Evolutionary conservation across 2,329 filamentous ascomycete species (phyloP).

Genomic region (Colletotrichum sp.): DNA sequence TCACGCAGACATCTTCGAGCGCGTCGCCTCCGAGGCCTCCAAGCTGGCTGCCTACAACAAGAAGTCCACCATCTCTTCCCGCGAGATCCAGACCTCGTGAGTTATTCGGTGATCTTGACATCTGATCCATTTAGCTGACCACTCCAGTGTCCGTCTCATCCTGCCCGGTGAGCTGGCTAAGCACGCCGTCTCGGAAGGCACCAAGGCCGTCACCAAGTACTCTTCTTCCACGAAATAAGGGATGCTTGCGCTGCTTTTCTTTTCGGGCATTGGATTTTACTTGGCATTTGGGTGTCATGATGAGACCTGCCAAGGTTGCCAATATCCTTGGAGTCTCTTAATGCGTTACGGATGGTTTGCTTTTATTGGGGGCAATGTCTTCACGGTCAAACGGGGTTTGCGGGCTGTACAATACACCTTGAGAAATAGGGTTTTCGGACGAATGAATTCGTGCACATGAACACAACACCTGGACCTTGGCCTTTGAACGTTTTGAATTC

Average conservation of each 20-base stretch:
- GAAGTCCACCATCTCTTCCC: constrained; percentile 99
- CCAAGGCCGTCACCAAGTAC: constrained; percentile 99
- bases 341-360: constrained; percentile 78
- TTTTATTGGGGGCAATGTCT: constrained; percentile 72
- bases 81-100: constrained; percentile 97
- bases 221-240: constrained; percentile 98
- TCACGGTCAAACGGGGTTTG: constrained; percentile 73
- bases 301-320: constrained; percentile 52
- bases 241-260: constrained; percentile 60
- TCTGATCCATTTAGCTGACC: constrained; percentile 50
- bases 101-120: constrained; percentile 29
- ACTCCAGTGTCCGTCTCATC: constrained; percentile 82
- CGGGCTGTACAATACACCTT: constrained; percentile 75
- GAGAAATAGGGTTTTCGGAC: constrained; percentile 64
- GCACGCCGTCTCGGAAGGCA: constrained; percentile 99
- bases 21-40: constrained; percentile 96
- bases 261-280: constrained; percentile 60
- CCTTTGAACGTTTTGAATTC: not conserved
- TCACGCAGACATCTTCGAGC: constrained; percentile 93
- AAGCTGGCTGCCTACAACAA: constrained; percentile 99
- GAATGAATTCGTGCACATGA: constrained; percentile 69
- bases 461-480: constrained; percentile 25
- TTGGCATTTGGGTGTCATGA: constrained; percentile 66
- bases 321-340: constrained; percentile 63
- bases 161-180: constrained; percentile 98